Evolutionary conservation across 2,329 filamentous ascomycete species (phyloP).

Genomic region (Diaporthe eres): DNA sequence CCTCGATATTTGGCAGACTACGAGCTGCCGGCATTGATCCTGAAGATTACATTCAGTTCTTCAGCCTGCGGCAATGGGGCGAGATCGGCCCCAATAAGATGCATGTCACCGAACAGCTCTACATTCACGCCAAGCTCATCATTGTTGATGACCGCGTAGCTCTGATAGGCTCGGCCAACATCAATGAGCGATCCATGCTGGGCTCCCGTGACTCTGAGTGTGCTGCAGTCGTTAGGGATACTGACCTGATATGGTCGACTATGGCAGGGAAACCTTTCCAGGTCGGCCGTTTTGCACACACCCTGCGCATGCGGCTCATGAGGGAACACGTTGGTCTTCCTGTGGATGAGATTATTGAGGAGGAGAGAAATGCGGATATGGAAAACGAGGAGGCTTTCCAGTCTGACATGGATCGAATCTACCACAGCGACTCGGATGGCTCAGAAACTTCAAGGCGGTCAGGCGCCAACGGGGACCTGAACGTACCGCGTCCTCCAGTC

Average conservation of each 20-base stretch:
- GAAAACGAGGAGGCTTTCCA: conserved; percentile 69
- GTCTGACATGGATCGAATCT: conserved; percentile 74
- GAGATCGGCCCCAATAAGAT: conserved; percentile 86
- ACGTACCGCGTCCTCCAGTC: conserved; percentile 26
- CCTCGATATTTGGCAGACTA: conserved; percentile 91
- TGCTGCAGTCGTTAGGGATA: conserved; percentile 91
- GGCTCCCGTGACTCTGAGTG: conserved; percentile 93
- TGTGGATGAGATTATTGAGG: conserved; percentile 89
- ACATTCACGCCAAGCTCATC: conserved; percentile 98
- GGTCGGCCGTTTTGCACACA: conserved; percentile 93
- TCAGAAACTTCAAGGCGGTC: conserved; percentile 29
- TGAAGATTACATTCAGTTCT: conserved; percentile 96
- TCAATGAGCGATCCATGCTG: conserved; percentile 97
- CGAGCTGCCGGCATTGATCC: conserved; percentile 87
- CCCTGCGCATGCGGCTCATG: conserved; percentile 93
- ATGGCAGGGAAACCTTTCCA: conserved; percentile 93
- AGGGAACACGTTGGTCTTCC: conserved; percentile 96
- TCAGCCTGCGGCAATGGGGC: conserved; percentile 92
- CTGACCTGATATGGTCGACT: conserved; percentile 89
- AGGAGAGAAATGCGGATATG: conserved; percentile 78
- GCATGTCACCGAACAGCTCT: conserved; percentile 94
- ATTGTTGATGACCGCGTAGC: conserved; percentile 94
- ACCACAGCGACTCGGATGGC: conserved; percentile 61
- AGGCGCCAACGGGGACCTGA: conserved; percentile 32
- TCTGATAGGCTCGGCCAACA: conserved; percentile 97